Percentiles rank a stretch among this genome's conserved stretches.
These are phyloP conservation scores for Zopfochytrium polystomum DNA, from an alignment of 371 early-diverging fungal species.

Conservation along the genomic window DNA sequence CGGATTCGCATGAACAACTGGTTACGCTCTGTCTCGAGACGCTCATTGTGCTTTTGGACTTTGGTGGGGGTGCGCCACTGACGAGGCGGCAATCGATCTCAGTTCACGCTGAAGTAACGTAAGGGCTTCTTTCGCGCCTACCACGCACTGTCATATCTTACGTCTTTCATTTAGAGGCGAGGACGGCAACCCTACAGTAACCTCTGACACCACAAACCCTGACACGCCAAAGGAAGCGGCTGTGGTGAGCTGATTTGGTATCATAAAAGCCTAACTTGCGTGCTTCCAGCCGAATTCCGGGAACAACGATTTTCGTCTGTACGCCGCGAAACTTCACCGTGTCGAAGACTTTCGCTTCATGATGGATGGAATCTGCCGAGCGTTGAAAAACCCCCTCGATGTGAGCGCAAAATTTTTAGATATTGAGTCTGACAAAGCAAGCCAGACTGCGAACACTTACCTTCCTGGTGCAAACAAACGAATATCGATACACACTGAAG, in stretches of 20 bases:
- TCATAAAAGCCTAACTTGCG: background rate
- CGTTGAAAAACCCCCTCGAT: conserved; percentile 76
- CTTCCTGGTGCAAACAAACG: conserved; percentile 76
- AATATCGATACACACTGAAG: conserved; percentile 65
- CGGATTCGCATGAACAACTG: conserved; percentile 67
- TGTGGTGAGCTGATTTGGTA: background rate
- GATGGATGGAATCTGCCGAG: conserved; percentile 66
- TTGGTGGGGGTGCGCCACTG: conserved; percentile 15
- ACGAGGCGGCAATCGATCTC: conserved; percentile 11
- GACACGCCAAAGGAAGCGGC: background rate
- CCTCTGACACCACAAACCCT: background rate
- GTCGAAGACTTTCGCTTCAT: conserved; percentile 75
- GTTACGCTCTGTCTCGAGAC: conserved; percentile 66
- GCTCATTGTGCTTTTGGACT: conserved; percentile 69
- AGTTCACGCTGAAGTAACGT: no score
- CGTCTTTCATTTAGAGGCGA: background rate
- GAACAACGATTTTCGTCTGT: conserved; percentile 59
- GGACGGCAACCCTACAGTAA: background rate
- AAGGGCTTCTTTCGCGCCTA: no score
- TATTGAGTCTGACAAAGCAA: background rate
- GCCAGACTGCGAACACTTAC: conserved; percentile 67
- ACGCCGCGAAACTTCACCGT: conserved; percentile 72
- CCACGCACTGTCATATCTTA: conserved; percentile 2
- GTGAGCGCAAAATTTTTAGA: conserved; percentile 33
- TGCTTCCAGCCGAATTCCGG: conserved; percentile 1